phyloP scores from a whole-genome alignment of 495 filamentous ascomycete species.

The Aspergillus nanangensis region DNA sequence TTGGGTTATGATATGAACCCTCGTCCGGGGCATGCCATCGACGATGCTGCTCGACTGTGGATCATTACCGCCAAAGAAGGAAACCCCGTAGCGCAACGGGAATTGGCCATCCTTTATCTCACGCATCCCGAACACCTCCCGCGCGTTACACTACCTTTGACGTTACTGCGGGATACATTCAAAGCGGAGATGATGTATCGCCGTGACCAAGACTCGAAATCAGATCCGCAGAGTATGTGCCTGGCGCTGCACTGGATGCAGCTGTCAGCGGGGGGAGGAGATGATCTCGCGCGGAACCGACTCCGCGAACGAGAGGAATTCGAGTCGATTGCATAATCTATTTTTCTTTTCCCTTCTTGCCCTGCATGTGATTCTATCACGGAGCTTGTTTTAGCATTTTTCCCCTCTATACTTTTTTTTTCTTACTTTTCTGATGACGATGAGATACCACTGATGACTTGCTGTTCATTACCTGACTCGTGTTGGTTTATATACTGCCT shows the following conservation, averaged over 20 bases:
- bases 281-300: constrained; percentile 81
- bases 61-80: constrained; percentile 94
- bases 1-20: constrained; percentile 30
- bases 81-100: constrained; percentile 85
- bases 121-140: constrained; percentile 87
- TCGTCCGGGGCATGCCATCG: constrained; percentile 50
- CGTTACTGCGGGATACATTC: constrained; percentile 84
- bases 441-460: constrained; percentile 10
- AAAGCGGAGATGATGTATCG: constrained; percentile 79
- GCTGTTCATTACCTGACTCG: constrained; percentile 17
- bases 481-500: constrained; percentile 11
- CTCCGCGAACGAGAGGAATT: constrained; percentile 69
- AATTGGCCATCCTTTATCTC: constrained; percentile 90
- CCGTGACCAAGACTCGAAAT: constrained; percentile 47
- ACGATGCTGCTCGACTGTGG: constrained; percentile 88
- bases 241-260: constrained; percentile 99
- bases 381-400: constrained; percentile 5
- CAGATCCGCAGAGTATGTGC: constrained; percentile 89
- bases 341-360: constrained; percentile 9
- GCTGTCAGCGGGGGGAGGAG: constrained; percentile 77
- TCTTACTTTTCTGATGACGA: constrained; percentile 10
- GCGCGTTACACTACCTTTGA: constrained; percentile 77
- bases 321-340: constrained; percentile 42
- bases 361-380: not conserved
- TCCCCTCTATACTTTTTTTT: constrained; percentile 6